Percentiles rank a stretch among this genome's conserved stretches.
Conservation (phyloP, 2,329 filamentous ascomycete species). For the Cladosporium oxysporum region DNA sequence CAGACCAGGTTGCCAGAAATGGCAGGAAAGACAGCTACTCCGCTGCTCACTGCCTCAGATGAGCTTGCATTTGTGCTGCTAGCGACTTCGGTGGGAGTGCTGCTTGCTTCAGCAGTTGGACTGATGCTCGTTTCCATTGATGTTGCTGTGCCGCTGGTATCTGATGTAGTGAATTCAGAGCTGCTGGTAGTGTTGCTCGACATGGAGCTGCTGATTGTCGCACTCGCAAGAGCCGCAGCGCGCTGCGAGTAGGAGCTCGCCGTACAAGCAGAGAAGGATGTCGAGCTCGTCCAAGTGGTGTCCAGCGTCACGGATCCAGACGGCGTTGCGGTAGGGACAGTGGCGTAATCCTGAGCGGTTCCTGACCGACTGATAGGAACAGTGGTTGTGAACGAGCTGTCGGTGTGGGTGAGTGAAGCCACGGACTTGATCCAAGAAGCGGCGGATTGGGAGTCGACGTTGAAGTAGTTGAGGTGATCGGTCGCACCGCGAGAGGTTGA, state of each 20-base stretch:
- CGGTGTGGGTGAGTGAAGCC: constrained; percentile 20
- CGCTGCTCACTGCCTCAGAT: not conserved
- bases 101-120: not conserved
- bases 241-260: constrained; percentile 16
- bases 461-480: constrained; percentile 42
- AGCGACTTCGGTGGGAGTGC: not conserved
- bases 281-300: constrained; percentile 20
- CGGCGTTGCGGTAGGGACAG: constrained; percentile 22
- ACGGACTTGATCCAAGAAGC: constrained; percentile 33
- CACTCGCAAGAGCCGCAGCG: not conserved
- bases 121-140: not conserved
- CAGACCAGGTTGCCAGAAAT: not conserved
- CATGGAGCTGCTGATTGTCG: not conserved
- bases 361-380: constrained; percentile 21
- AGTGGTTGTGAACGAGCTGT: constrained; percentile 20
- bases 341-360: constrained; percentile 22
- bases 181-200: not conserved
- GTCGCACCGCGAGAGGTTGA: constrained; percentile 33
- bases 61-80: not conserved
- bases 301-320: constrained; percentile 22
- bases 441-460: constrained; percentile 33
- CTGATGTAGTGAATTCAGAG: not conserved
- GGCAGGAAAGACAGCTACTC: not conserved
- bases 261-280: constrained; percentile 20
- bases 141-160: not conserved